phyloP scores from a whole-genome alignment of 306 rosid species.

The Chamaecrista fasciculata region DNA sequence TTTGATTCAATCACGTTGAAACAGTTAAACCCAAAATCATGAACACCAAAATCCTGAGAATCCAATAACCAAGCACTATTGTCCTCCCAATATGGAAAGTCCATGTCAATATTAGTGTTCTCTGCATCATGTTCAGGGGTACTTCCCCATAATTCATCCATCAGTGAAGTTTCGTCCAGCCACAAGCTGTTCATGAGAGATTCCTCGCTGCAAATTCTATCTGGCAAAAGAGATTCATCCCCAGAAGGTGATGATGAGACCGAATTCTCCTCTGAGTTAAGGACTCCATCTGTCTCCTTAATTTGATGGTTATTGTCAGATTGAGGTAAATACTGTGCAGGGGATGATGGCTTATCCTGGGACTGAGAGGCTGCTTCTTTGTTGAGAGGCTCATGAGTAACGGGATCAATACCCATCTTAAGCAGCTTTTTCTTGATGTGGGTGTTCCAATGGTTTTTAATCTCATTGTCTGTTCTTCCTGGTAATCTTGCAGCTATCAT shows the following conservation, averaged over 20 bases:
- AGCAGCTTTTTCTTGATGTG: slow-evolving; percentile 88
- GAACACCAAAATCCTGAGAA: slow-evolving; percentile 80
- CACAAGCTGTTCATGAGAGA: slow-evolving; percentile 52
- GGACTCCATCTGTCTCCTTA: slow-evolving; percentile 30
- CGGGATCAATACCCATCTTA: slow-evolving; percentile 88
- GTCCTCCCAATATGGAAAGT: slow-evolving; percentile 53
- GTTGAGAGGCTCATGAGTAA: slow-evolving; percentile 69
- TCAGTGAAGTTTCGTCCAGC: slow-evolving; percentile 51
- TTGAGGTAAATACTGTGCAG: slow-evolving; percentile 30
- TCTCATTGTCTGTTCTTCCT: slow-evolving; percentile 89
- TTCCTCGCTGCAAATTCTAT: slow-evolving; percentile 52
- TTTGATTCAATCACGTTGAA: slow-evolving; percentile 53
- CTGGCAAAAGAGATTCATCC: slow-evolving; percentile 50
- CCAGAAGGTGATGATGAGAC: slow-evolving; percentile 48
- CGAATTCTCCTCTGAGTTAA: slow-evolving; percentile 47
- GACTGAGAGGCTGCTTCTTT: slow-evolving; percentile 41
- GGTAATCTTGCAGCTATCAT: slow-evolving; percentile 86
- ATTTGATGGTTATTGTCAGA: slow-evolving; percentile 21
- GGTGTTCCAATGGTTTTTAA: slow-evolving; percentile 93
- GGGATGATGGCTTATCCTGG: slow-evolving; percentile 37
- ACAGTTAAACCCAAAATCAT: slow-evolving; percentile 70
- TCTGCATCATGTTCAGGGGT: slow-evolving; percentile 11
- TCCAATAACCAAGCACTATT: slow-evolving; percentile 67
- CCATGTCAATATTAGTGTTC: slow-evolving; percentile 29
- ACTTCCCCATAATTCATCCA: slow-evolving; percentile 62